Base-by-base conservation (phyloP, 495 filamentous ascomycete species). In the Xylaria grammica region DNA sequence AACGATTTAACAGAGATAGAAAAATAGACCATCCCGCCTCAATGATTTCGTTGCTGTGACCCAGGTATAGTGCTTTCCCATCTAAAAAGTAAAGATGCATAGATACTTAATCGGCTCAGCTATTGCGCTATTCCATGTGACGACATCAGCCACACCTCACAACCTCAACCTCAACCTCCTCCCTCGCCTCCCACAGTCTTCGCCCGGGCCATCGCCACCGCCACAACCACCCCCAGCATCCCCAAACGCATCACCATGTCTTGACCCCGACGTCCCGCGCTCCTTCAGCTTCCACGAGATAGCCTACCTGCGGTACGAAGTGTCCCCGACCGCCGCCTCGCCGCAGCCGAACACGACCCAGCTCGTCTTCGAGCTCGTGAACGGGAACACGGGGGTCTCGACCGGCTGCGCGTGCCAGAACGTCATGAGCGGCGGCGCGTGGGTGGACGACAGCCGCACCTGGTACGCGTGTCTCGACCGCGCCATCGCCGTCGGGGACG, bases 301-400 rank as follows among this genome's bases (percentile, higher is more conserved):
- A 20, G 19, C 46, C 0, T 73, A 73, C 50, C 10, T 67, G 5
- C 67, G 44, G n/a, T 48, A 63, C 30, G 59, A 62, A 22, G 36
- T 30, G 6, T 57, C 60, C 0, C 60, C 46, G 17, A 13, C 34
- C 52, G 1, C 48, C 0, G 34, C 53, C 0, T 38, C 51, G 6
- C 26, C 63, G 2, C 27, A 42, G 13, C 65, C 55, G 19, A 71
- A 71, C 36, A 60, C 61, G 34, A 73, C 70, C 4, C 60, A 65
- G 30, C 63, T 73, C 29, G 70, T 38, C 19, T 70, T 73, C 58
- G 64, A 49, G 15, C 55, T 73, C 13, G 22, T 57, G 4, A 71
- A 73, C 46, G 20, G 45, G n/a, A 58, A 59, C 29, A 72, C 69
- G 34, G 66, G 59, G 11, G 38, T 71, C 46, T 52, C 60, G 10